Base-by-base conservation (phyloP, 768 basidiomycete species). In the Rhizopogon salebrosus region DNA sequence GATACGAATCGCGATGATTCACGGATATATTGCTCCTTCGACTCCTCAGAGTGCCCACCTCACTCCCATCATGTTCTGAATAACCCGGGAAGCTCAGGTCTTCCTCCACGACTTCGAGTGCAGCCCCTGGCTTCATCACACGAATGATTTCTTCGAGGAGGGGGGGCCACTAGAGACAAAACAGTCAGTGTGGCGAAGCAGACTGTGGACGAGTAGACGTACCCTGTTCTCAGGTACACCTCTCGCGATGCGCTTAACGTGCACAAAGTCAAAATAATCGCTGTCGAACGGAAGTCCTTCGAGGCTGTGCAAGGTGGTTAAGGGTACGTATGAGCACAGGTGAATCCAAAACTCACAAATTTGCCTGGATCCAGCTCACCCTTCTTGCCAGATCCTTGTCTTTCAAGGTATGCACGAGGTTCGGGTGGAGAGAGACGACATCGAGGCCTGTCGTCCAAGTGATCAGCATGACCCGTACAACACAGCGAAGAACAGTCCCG, bases 171-270 rank as follows among this genome's bases (percentile, higher is more conserved):
- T 85, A 11, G 26, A 13, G 18, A 34, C 36, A 41, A 49, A 14
- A 36, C 37, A 48, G 55, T 48, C n/a, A 48, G 31, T 4, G 13
- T 14, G 14, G 39, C 10, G 20, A 54, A 39, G 36, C 27, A 10
- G 48, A 36, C 40, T 22, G 41, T 34, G 31, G 37, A 27, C 2
- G 37, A 14, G 10, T 37, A 11, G 4, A 62, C 70, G 26, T 42
- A 86, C 85, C 72, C 83, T 85, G 64, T 89, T 77, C 60, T 89
- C 87, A 13, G 88, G 88, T 38, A 90, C 83, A 36, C 87, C 87
- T 22, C 84, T 75, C 1, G 85, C 82, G 41, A 90, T 80, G 6
- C 86, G 77, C 60, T 85, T 85, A 57, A 86, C 72, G 62, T 86
- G 85, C 84, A 89, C 83, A 64, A 79, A 88, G 63, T 90, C 88